These are phyloP conservation scores for Dinochytrium kinnereticum DNA, from an alignment of 371 early-diverging fungal species.

Conservation along the genomic window DNA sequence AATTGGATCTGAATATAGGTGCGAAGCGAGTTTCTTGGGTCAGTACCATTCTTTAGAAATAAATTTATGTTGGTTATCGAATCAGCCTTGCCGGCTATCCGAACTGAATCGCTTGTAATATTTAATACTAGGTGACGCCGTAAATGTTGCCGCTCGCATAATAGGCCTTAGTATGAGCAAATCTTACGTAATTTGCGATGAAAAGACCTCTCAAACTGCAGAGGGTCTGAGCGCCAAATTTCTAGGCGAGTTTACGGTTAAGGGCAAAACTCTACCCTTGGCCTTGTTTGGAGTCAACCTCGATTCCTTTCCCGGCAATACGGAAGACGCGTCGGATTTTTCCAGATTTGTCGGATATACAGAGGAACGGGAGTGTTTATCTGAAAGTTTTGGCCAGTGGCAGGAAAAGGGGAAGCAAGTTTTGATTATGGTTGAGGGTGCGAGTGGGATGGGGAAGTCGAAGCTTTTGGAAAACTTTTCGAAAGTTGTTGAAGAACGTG, in stretches of 20 bases:
- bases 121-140: constrained; percentile 5
- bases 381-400: neutral
- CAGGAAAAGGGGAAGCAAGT: neutral
- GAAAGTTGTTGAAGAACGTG: neutral
- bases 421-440: constrained; percentile 10
- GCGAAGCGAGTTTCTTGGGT: constrained; percentile 17
- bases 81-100: too few species aligned
- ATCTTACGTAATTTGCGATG: neutral
- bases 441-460: constrained; percentile 15
- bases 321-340: neutral
- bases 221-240: neutral
- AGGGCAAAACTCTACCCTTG: constrained; percentile 13
- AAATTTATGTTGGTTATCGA: too few species aligned
- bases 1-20: neutral
- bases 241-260: constrained; percentile 1
- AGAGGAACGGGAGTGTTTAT: constrained; percentile 4
- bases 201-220: neutral
- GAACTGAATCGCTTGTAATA: too few species aligned
- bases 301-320: neutral
- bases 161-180: constrained; percentile 6
- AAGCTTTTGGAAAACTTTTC: constrained; percentile 8
- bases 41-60: neutral
- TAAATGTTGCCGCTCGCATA: constrained; percentile 18
- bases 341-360: constrained; percentile 7
- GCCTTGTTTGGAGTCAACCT: neutral